Percentiles rank a stretch among this genome's conserved stretches.
Conservation (phyloP, 768 basidiomycete species). For the Lactarius hatsudake region DNA sequence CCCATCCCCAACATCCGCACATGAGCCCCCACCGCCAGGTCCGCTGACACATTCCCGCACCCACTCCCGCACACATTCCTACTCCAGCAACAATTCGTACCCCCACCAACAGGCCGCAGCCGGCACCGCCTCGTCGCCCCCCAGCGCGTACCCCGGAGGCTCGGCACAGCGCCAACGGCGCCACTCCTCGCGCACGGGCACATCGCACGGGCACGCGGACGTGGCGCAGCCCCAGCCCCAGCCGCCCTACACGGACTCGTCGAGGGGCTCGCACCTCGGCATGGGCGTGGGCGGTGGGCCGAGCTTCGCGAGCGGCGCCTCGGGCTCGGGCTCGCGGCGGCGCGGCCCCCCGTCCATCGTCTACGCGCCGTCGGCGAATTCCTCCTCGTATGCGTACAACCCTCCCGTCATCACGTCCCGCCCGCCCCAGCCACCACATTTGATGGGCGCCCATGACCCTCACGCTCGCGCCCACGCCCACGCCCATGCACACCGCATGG, state of each 20-base stretch:
- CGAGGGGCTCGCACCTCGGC: slow-evolving; percentile 5
- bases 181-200: slow-evolving; percentile 18
- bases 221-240: background rate
- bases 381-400: slow-evolving; percentile 24
- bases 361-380: slow-evolving; percentile 23
- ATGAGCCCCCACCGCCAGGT: slow-evolving; percentile 13
- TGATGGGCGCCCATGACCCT: background rate
- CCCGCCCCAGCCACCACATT: background rate
- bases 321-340: slow-evolving; percentile 8
- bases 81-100: slow-evolving; percentile 19
- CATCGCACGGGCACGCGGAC: slow-evolving; percentile 13
- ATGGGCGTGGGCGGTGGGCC: background rate
- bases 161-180: slow-evolving; percentile 21
- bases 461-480: background rate
- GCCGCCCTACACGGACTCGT: background rate
- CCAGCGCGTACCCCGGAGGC: slow-evolving; percentile 15
- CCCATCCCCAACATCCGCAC: slow-evolving; percentile 8
- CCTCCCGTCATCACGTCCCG: slow-evolving; percentile 22
- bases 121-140: slow-evolving; percentile 1
- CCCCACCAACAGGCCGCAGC: slow-evolving; percentile 2
- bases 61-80: slow-evolving; percentile 15
- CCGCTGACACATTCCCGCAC: slow-evolving; percentile 8
- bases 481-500: slow-evolving; percentile 16
- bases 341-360: slow-evolving; percentile 22
- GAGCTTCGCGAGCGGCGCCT: background rate